Base-by-base conservation (phyloP, 352 stramenopile genomes). In the Phytophthora boehmeriae region DNA sequence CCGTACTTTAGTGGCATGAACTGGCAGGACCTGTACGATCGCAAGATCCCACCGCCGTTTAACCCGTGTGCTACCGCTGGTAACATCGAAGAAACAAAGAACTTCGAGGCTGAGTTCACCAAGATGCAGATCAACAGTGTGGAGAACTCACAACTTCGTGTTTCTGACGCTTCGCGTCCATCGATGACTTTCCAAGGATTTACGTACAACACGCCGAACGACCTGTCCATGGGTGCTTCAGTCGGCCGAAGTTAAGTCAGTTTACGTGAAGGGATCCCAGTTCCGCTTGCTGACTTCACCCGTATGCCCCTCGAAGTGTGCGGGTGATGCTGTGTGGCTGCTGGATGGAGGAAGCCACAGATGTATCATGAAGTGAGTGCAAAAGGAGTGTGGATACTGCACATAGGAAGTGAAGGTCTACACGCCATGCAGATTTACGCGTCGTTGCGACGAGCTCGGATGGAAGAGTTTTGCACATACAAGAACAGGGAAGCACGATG, bases 21-120 rank as follows among this genome's bases (percentile, higher is more conserved):
- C 68, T 96, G 87, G 87, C 61, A 88, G 49, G 80, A 88, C 44
- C 67, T 96, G 44, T 92, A 94, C 72, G 80, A 89, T 59, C 83
- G 87, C 48, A 90, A 94, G 72, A 72, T 96, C 41, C 60, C 76
- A 20, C 86, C 89, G 56, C 89, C 89, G 39, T 96, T 96, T 64
- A 94, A 94, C 58, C 87, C 89, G 54, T 97, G 89, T 72, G 77
- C 75, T 11, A 69, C 66, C 16, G 80, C 69, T 5, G 66, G 71
- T 4, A 87, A 77, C 23, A 59, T 83, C 8, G 85, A 93, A 45
- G 87, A 96, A 57, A 91, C 85, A 10, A 88, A 89, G 58, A 97
- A 97, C 76, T 97, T 97, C 61, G 89, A 97, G 61, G 69, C 71
- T 35, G 85, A 96, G 73, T 97, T 97, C 66, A 97, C 88, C 35